Conservation (phyloP, 371 early-diverging fungal species). For the Apophysomyces ossiformis region DNA sequence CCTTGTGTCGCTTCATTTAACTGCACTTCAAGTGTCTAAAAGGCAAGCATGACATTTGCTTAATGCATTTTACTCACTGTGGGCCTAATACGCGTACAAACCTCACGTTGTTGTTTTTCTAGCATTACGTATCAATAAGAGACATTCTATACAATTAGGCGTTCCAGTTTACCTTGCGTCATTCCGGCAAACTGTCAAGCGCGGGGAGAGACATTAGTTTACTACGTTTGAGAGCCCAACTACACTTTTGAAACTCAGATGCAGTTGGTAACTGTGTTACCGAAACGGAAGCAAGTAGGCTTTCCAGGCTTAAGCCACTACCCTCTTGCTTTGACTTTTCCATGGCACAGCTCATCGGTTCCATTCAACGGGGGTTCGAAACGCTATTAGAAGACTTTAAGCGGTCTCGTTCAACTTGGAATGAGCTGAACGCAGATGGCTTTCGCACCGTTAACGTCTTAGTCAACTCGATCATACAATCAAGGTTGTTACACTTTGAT, state of each 20-base stretch:
- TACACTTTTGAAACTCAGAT: no score
- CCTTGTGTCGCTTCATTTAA: slow-evolving; percentile 13
- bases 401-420: slow-evolving; percentile 39
- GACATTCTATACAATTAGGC: neutral
- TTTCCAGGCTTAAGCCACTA: slow-evolving; percentile 6
- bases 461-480: slow-evolving; percentile 45
- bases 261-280: no score
- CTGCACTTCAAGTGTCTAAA: slow-evolving; percentile 13
- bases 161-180: slow-evolving; percentile 11
- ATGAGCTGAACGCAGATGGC: slow-evolving; percentile 43
- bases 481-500: slow-evolving; percentile 24
- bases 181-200: neutral
- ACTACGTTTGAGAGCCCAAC: no score
- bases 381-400: slow-evolving; percentile 42
- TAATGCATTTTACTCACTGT: neutral
- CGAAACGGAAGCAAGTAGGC: no score
- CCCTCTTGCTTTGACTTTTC: slow-evolving; percentile 8
- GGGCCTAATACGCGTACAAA: neutral
- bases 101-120: slow-evolving; percentile 3
- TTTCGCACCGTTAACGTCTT: slow-evolving; percentile 40
- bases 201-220: neutral
- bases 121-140: neutral
- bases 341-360: slow-evolving; percentile 40
- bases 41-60: neutral
- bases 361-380: slow-evolving; percentile 39